These are phyloP conservation scores for Pluteus cervinus DNA, from an alignment of 768 basidiomycete genomes.

Conservation along the genomic window DNA sequence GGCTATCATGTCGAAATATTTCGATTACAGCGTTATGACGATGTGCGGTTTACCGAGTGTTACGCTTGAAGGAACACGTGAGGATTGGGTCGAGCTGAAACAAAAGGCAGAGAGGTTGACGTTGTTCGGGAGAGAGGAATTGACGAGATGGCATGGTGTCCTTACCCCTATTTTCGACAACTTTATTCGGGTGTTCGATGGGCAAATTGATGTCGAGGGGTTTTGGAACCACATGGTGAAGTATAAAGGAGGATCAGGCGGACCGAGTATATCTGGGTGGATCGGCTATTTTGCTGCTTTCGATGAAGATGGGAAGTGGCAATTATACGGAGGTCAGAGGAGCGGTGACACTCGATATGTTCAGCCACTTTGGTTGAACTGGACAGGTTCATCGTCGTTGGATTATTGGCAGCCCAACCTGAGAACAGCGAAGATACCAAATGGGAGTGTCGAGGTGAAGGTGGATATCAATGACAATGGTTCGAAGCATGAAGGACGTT, in stretches of 20 bases:
- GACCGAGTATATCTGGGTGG: constrained; percentile 25
- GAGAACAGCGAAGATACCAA: background rate
- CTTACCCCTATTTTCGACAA: constrained; percentile 26
- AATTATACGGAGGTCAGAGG: no score
- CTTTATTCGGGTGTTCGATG: constrained; percentile 21
- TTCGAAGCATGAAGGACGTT: background rate
- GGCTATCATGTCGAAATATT: constrained; percentile 23
- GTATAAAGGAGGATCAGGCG: constrained; percentile 15
- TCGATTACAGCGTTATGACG: constrained; percentile 18
- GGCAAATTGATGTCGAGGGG: constrained; percentile 18
- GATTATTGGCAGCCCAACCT: no score
- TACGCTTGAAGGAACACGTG: constrained; percentile 24
- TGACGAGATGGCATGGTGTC: constrained; percentile 27
- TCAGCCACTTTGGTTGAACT: no score
- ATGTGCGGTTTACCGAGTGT: constrained; percentile 29
- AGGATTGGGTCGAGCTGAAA: constrained; percentile 26
- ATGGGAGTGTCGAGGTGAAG: constrained; percentile 1
- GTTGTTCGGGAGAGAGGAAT: constrained; percentile 21
- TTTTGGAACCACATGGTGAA: constrained; percentile 27
- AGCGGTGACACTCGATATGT: no score
- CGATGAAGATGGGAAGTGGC: constrained; percentile 21
- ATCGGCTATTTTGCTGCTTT: constrained; percentile 31
- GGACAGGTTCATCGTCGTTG: no score
- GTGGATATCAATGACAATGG: constrained; percentile 5
- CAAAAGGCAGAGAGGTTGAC: constrained; percentile 24